phyloP scores from a whole-genome alignment of 345 rosid genomes.

The Iberis pinnata region DNA sequence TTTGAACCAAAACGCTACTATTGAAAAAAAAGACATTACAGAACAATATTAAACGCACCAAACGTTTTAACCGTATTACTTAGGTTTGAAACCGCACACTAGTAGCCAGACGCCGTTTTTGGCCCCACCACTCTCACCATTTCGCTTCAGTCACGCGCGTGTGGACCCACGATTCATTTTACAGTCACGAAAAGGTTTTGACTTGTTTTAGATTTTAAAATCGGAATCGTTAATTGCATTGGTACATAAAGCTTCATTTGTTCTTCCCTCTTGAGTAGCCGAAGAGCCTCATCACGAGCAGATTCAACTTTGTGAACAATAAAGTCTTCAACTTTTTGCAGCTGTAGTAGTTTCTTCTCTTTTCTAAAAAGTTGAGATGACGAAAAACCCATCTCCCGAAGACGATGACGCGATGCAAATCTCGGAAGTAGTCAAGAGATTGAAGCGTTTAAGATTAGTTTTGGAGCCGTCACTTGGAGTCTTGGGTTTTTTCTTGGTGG shows the following conservation, averaged over 20 bases:
- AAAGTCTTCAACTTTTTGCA: conserved; percentile 24
- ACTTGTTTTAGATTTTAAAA: no score
- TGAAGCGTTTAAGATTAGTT: conserved; percentile 55
- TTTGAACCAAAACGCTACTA: conserved; percentile 2
- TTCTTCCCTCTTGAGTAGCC: no score
- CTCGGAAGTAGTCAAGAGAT: conserved; percentile 40
- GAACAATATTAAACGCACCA: not conserved
- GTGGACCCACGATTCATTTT: no score
- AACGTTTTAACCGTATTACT: conserved; percentile 12
- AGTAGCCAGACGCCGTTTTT: not conserved
- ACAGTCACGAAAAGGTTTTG: not conserved
- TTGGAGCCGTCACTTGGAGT: conserved; percentile 64
- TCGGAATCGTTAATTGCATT: no score
- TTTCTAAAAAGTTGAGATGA: no score
- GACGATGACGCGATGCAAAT: conserved; percentile 39
- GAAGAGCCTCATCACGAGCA: no score
- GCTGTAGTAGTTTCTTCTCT: conserved; percentile 39
- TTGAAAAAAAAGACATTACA: no score
- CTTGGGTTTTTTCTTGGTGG: conserved; percentile 59
- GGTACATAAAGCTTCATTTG: no score
- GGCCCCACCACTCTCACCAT: conserved; percentile 1
- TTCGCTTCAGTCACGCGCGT: no score
- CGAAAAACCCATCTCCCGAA: conserved; percentile 37
- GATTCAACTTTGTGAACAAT: no score
- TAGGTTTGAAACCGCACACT: not conserved